These are phyloP conservation scores for Chytriomyces confervae DNA, from an alignment of 192 early-diverging fungal genomes.

Conservation along the genomic window DNA sequence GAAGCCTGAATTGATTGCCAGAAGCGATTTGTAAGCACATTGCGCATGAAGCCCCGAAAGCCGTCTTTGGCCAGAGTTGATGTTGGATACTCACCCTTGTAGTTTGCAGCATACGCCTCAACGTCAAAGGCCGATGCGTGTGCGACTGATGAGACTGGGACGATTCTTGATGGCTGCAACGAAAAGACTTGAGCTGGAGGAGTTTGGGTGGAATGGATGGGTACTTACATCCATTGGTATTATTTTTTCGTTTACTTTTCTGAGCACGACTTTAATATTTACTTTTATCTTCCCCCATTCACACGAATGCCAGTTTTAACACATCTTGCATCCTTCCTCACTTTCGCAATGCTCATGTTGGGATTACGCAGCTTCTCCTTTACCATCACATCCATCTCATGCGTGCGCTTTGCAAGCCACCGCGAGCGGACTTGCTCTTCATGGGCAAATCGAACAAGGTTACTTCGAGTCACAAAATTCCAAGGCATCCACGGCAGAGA, in stretches of 20 bases:
- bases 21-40: not conserved
- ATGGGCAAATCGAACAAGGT: not conserved
- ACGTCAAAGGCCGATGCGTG: constrained; percentile 52
- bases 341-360: not conserved
- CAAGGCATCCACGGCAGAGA: constrained; percentile 11
- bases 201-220: too few relatives aligned
- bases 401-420: not conserved
- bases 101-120: constrained; percentile 70
- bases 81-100: constrained; percentile 57
- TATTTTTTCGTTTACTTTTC: not conserved
- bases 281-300: not conserved
- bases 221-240: not conserved
- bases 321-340: not conserved
- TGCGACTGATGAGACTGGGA: too few relatives aligned
- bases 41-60: not conserved
- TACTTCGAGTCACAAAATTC: not conserved
- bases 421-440: not conserved
- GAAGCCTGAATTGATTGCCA: constrained; percentile 52
- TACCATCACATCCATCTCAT: not conserved
- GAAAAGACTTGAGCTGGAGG: too few relatives aligned
- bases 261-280: not conserved
- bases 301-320: not conserved
- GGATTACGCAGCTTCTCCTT: not conserved
- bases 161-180: too few relatives aligned
- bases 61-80: not conserved